These are phyloP conservation scores for Bipolaris sorokiniana DNA, from an alignment of 2,329 filamentous ascomycete genomes.

Conservation along the genomic window DNA sequence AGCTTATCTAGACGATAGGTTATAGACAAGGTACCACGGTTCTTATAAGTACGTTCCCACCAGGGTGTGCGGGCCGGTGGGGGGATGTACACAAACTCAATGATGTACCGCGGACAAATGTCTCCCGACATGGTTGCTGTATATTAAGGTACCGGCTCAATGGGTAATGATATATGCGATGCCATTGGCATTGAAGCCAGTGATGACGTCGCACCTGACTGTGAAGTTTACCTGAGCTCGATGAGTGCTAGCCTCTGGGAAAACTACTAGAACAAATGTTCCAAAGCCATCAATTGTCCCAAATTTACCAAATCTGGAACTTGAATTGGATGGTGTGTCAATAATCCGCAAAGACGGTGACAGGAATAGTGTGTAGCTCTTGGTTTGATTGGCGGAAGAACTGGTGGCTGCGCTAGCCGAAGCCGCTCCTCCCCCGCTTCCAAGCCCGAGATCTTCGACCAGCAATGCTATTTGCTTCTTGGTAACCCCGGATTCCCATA, in stretches of 20 bases:
- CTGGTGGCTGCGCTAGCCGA: conserved; percentile 28
- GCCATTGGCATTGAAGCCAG: background rate
- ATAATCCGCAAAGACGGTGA: background rate
- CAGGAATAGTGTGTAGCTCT: background rate
- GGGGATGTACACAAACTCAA: background rate
- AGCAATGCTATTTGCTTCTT: conserved; percentile 3
- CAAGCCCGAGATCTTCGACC: conserved; percentile 24
- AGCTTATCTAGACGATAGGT: conserved; percentile 1
- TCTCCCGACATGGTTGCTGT: conserved; percentile 14
- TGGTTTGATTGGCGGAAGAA: conserved; percentile 38
- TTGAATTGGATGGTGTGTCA: background rate
- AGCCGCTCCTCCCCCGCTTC: conserved; percentile 13
- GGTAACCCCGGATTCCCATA: background rate
- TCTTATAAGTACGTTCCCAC: conserved; percentile 22
- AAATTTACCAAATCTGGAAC: background rate
- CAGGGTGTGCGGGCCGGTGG: conserved; percentile 10
- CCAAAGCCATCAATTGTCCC: background rate
- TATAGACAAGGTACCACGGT: conserved; percentile 6
- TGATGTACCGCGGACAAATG: conserved; percentile 21
- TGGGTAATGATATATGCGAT: conserved; percentile 9
- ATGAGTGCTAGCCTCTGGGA: background rate
- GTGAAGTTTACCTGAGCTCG: background rate
- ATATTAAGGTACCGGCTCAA: conserved; percentile 23
- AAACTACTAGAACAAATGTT: background rate
- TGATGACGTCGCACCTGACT: background rate